Conservation (phyloP, 192 early-diverging fungal genomes). For the Lobosporangium transversale region DNA sequence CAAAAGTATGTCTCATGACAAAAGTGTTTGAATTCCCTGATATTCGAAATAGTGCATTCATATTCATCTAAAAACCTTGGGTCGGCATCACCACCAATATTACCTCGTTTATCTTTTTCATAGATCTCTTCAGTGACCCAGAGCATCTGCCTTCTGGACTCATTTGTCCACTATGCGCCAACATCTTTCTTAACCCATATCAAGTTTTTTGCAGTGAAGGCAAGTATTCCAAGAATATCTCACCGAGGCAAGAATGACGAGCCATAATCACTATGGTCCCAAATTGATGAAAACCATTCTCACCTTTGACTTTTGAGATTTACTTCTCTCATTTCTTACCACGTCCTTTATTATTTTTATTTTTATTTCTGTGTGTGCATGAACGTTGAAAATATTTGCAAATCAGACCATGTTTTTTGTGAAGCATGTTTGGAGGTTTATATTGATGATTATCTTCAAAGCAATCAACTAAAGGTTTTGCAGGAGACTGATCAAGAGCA, state of each 20-base stretch:
- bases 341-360: background rate
- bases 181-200: slow-evolving; percentile 17
- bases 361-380: background rate
- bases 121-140: slow-evolving; percentile 16
- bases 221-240: too few relatives aligned
- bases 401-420: slow-evolving; percentile 30
- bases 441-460: slow-evolving; percentile 6
- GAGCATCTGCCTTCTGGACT: slow-evolving; percentile 14
- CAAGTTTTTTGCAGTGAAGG: slow-evolving; percentile 23
- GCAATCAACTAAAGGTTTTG: background rate
- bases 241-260: too few relatives aligned
- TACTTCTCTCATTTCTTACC: background rate
- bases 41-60: background rate
- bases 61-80: background rate
- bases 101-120: background rate
- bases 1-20: slow-evolving; percentile 8
- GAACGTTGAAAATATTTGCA: background rate
- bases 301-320: background rate
- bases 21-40: background rate
- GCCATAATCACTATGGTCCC: too few relatives aligned
- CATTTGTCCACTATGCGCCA: slow-evolving; percentile 10
- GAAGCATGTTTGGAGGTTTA: slow-evolving; percentile 23
- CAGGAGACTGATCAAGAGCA: background rate
- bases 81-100: too few relatives aligned
- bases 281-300: too few relatives aligned